Evolutionary conservation across 2,329 filamentous ascomycete species (phyloP), one percentile per base, ranked within the genome.

Genomic region (Venturia aucupariae): DNA sequence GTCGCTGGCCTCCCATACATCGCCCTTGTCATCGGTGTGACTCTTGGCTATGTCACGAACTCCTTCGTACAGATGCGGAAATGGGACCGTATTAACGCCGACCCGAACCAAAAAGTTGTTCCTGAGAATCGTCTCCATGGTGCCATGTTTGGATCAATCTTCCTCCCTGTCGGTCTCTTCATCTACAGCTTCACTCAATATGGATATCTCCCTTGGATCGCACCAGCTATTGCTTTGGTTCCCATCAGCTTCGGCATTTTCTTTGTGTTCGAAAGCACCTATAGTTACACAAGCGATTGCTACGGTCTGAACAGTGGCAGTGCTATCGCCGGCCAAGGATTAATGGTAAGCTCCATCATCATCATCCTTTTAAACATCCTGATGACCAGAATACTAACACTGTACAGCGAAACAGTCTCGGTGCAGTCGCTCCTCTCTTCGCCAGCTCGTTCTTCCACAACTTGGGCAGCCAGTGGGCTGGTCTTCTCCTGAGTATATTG

Each of bases 371-470:
- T 7, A 7, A n/a, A 57, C 10, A 27, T 4, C 11, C 4, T 35
- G 15, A 13, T n/a, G 27, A 22, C n/a, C 6, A 1, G 2, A 22
- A 32, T 1, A 80, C 79, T 1, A 80, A 82, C 70, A 79, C 80
- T 24, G 74, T 82, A 64, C 79, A 82, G 77, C 74, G 81, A 22
- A 83, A 82, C 67, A 81, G 79, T 0, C 77, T 82, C 1, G 81
- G 81, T 54, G 81, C 80, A 2, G 78, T 82, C 0, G 80, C 80
- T 30, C 81, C 81, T 0, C 70, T 83, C 15, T 82, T 82, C 66
- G 80, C 80, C 15, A 77, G 73, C 39, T 78, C 81, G 59, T 82
- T 82, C 71, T 83, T 83, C 71, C 76, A 80, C 67, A 82, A 82
- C 63, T 73, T 83, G 17, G 80, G 80, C 4, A 81, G 79, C 66